Evolutionary conservation across 257 asterid genomes (phyloP).

Genomic region (Rhazya stricta): DNA sequence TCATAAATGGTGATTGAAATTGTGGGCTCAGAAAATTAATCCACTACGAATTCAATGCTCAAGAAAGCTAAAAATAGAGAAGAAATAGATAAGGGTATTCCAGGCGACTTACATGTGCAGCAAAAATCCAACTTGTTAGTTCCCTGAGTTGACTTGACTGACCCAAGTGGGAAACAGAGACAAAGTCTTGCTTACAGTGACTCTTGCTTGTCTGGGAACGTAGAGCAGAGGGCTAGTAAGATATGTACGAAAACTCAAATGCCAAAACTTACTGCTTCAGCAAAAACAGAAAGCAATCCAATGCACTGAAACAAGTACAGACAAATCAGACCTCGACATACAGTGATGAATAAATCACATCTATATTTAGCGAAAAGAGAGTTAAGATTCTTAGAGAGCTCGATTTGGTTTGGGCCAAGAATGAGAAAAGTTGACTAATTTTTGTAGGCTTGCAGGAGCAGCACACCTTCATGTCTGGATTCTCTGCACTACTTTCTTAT

Average conservation of each 20-base stretch:
- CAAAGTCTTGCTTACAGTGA: background rate
- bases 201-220: conserved; percentile 5
- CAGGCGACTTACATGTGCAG: conserved; percentile 5
- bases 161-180: background rate
- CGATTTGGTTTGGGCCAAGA: background rate
- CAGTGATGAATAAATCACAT: background rate
- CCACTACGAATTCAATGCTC: background rate
- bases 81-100: background rate
- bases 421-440: background rate
- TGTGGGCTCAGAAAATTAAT: background rate
- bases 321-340: background rate
- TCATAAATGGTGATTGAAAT: background rate
- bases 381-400: background rate
- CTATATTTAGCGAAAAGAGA: background rate
- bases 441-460: background rate
- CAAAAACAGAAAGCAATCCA: background rate
- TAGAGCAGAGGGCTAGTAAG: background rate
- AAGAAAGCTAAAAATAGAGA: conserved; percentile 11
- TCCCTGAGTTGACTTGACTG: conserved; percentile 15
- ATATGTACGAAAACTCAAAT: background rate
- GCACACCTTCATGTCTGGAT: background rate
- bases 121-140: conserved; percentile 6
- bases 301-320: background rate
- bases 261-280: background rate
- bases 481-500: background rate